Evolutionary conservation across 495 filamentous ascomycete species (phyloP).

Genomic region (Melanomma pulvis-pyrius): DNA sequence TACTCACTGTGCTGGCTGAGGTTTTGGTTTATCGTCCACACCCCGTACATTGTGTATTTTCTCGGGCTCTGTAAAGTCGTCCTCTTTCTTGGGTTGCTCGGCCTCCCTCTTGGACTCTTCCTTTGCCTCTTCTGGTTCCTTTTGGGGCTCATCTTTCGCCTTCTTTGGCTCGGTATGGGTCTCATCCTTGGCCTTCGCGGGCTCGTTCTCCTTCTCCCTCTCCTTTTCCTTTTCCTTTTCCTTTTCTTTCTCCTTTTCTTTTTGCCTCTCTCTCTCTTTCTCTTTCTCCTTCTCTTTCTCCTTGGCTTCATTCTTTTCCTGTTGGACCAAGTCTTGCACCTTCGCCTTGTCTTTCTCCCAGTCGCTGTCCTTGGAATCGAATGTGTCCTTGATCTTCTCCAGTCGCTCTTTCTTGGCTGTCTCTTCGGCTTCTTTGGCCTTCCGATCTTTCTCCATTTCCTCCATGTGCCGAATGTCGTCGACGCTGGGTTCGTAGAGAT

Average conservation of each 20-base stretch:
- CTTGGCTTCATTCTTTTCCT: slow-evolving; percentile 59
- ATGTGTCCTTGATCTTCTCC: slow-evolving; percentile 71
- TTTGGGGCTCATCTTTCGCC: neutral
- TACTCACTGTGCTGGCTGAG: slow-evolving; percentile 18
- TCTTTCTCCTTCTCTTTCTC: slow-evolving; percentile 20
- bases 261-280: slow-evolving; percentile 1
- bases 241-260: slow-evolving; percentile 7
- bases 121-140: neutral
- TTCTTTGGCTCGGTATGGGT: neutral
- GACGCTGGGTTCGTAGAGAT: slow-evolving; percentile 96
- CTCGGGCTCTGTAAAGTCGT: neutral
- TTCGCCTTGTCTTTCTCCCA: slow-evolving; percentile 83
- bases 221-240: neutral
- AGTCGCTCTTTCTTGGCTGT: slow-evolving; percentile 65
- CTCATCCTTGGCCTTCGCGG: slow-evolving; percentile 13
- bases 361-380: slow-evolving; percentile 53
- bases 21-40: slow-evolving; percentile 47
- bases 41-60: slow-evolving; percentile 24
- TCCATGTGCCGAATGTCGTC: slow-evolving; percentile 98
- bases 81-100: slow-evolving; percentile 8
- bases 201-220: neutral
- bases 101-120: neutral
- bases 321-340: slow-evolving; percentile 66
- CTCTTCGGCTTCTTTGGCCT: slow-evolving; percentile 71
- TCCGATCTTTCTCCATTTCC: slow-evolving; percentile 84